phyloP scores from a whole-genome alignment of 345 rosid species.

The Pugionium dolabratum region DNA sequence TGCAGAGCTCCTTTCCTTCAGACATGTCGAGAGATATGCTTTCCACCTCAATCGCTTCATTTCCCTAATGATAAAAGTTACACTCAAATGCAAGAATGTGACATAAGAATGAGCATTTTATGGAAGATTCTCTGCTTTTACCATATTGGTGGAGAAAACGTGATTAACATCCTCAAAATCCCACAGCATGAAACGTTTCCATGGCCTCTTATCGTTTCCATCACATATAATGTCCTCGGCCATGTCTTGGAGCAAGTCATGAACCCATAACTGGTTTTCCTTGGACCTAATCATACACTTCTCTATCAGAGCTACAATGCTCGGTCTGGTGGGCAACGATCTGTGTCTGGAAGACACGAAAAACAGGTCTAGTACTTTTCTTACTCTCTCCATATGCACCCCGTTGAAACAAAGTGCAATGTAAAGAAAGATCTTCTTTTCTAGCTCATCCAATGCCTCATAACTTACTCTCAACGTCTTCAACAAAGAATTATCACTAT shows the following conservation, averaged over 20 bases:
- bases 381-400: conserved; percentile 32
- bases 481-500: conserved; percentile 9
- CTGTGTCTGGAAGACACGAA: conserved; percentile 34
- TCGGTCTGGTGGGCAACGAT: conserved; percentile 29
- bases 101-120: background rate
- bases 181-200: conserved; percentile 40
- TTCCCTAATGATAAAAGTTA: conserved; percentile 1
- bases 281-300: conserved; percentile 36
- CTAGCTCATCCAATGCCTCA: conserved; percentile 29
- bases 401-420: conserved; percentile 40
- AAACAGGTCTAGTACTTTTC: conserved; percentile 28
- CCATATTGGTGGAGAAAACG: conserved; percentile 22
- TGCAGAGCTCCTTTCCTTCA: conserved; percentile 20
- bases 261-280: conserved; percentile 34
- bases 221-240: conserved; percentile 31
- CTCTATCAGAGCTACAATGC: conserved; percentile 34
- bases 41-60: conserved; percentile 34
- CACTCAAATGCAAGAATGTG: background rate
- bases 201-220: conserved; percentile 28
- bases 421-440: conserved; percentile 36
- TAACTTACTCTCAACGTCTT: conserved; percentile 38
- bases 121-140: background rate
- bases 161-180: conserved; percentile 35
- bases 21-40: conserved; percentile 32
- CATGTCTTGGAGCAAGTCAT: conserved; percentile 40